A percentile compares a stretch with the other conserved stretches of the same genome.
These are phyloP conservation scores for Primulina eburnea DNA, from an alignment of 257 asterid species.

Conservation along the genomic window DNA sequence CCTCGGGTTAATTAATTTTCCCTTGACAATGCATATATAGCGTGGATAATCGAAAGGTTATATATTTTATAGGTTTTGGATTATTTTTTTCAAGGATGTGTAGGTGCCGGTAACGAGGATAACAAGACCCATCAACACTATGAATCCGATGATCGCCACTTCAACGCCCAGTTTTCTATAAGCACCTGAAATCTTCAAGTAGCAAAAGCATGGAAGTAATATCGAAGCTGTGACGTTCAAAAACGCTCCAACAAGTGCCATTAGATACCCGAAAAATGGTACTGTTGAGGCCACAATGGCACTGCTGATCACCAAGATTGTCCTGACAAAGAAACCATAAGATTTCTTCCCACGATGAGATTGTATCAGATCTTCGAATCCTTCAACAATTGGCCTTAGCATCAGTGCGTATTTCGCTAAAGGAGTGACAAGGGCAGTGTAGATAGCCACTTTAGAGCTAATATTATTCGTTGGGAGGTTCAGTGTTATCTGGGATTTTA, in stretches of 20 bases:
- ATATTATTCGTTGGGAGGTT: constrained; percentile 41
- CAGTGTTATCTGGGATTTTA: constrained; percentile 54
- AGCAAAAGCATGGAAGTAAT: constrained; percentile 51
- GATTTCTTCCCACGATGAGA: constrained; percentile 13
- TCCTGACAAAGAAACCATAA: constrained; percentile 29
- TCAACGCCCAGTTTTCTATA: neutral
- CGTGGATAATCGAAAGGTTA: neutral
- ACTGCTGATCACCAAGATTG: constrained; percentile 35
- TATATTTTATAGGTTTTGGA: constrained; percentile 11
- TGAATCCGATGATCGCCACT: constrained; percentile 14
- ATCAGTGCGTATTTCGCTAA: constrained; percentile 63
- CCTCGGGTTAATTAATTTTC: too few relatives aligned
- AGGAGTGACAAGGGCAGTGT: constrained; percentile 55
- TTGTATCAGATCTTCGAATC: constrained; percentile 27
- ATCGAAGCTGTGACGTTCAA: constrained; percentile 31
- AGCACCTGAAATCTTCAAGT: constrained; percentile 34
- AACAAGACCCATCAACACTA: constrained; percentile 26
- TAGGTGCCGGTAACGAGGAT: constrained; percentile 32
- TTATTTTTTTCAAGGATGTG: constrained; percentile 23
- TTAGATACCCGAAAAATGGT: constrained; percentile 39
- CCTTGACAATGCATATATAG: neutral
- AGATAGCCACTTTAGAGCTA: constrained; percentile 55
- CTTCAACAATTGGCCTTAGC: constrained; percentile 45
- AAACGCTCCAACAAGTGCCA: constrained; percentile 54
- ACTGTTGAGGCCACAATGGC: constrained; percentile 12